A percentile compares a stretch with the other conserved stretches of the same genome.
Conservation (phyloP, 345 rosid genomes). For the Populus euphratica region DNA sequence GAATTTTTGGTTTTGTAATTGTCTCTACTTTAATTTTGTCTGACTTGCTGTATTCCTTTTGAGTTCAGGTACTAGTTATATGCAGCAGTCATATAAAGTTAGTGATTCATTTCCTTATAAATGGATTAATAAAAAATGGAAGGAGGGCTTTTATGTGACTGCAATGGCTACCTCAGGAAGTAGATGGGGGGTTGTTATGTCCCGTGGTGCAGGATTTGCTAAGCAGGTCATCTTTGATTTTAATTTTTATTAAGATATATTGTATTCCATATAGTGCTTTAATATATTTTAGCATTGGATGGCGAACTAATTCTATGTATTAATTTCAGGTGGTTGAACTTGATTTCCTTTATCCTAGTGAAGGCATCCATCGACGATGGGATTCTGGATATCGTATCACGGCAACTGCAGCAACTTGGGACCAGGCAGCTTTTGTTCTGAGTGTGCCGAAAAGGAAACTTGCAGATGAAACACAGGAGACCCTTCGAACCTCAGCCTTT, state of each 20-base stretch:
- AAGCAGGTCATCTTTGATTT: slow-evolving; percentile 56
- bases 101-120: slow-evolving; percentile 90
- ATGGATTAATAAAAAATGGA: slow-evolving; percentile 98
- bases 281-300: background rate
- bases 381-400: slow-evolving; percentile 84
- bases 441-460: slow-evolving; percentile 73
- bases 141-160: slow-evolving; percentile 87
- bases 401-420: slow-evolving; percentile 88
- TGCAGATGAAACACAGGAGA: slow-evolving; percentile 89
- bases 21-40: background rate
- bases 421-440: slow-evolving; percentile 88
- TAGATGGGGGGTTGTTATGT: slow-evolving; percentile 96
- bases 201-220: slow-evolving; percentile 79
- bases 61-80: slow-evolving; percentile 59
- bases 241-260: too few species aligned
- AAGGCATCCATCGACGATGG: slow-evolving; percentile 94
- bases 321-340: slow-evolving; percentile 65
- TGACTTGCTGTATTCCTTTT: background rate
- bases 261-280: too few species aligned
- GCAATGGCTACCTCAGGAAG: slow-evolving; percentile 88
- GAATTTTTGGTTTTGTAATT: background rate
- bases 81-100: slow-evolving; percentile 97
- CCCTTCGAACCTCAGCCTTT: slow-evolving; percentile 85
- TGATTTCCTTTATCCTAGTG: slow-evolving; percentile 94
- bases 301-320: background rate